Percentiles rank a stretch among this genome's conserved stretches.
These are phyloP conservation scores for Aureoboletus auriporus DNA, from an alignment of 768 basidiomycete genomes.

Conservation along the genomic window DNA sequence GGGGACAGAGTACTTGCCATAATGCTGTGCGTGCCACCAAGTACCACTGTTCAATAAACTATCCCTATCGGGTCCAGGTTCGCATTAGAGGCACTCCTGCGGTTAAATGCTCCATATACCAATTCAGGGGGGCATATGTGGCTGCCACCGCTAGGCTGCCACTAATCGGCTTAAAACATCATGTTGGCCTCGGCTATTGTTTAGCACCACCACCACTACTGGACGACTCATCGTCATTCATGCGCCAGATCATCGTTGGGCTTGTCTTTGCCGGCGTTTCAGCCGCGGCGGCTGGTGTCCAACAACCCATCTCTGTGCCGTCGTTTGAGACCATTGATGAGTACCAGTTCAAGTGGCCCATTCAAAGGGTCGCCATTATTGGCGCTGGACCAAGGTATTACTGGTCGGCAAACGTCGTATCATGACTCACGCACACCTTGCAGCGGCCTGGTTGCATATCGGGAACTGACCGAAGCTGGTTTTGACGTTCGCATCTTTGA, in stretches of 20 bases:
- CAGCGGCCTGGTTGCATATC: conserved; percentile 12
- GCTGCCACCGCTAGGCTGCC: too few relatives aligned
- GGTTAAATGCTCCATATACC: too few relatives aligned
- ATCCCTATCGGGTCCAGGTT: too few relatives aligned
- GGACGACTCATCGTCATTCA: not conserved
- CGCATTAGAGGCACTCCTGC: too few relatives aligned
- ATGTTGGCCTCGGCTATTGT: too few relatives aligned
- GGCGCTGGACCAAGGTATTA: conserved; percentile 15
- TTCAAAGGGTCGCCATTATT: conserved; percentile 11
- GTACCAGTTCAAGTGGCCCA: conserved; percentile 12
- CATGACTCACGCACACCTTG: not conserved
- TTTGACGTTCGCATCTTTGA: conserved; percentile 14
- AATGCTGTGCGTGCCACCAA: too few relatives aligned
- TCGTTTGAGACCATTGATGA: not conserved
- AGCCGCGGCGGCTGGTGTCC: not conserved
- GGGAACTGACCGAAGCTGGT: conserved; percentile 13
- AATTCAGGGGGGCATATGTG: too few relatives aligned
- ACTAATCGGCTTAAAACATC: too few relatives aligned
- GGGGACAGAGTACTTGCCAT: too few relatives aligned
- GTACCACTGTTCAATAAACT: too few relatives aligned
- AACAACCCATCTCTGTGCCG: not conserved
- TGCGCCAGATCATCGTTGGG: not conserved
- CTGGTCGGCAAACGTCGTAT: not conserved
- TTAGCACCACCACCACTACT: too few relatives aligned
- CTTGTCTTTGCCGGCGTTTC: not conserved